Conservation (phyloP, 768 basidiomycete species). For the Coprinopsis cinerea region DNA sequence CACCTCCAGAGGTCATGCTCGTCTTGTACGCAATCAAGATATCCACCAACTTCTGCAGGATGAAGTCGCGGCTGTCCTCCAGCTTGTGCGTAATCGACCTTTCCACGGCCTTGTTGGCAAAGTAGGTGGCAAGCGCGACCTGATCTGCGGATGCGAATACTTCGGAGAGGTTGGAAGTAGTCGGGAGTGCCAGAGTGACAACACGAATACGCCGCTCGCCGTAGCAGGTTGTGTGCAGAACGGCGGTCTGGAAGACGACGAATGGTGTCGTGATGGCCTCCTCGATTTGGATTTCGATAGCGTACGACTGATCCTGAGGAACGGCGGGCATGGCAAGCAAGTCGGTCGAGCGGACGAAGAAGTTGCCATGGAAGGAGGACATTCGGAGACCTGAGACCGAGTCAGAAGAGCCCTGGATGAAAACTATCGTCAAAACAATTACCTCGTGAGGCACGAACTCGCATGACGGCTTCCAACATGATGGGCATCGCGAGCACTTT, state of each 20-base stretch:
- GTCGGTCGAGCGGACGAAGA: slow-evolving; percentile 97
- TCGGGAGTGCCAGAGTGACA: slow-evolving; percentile 81
- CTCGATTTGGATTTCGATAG: slow-evolving; percentile 93
- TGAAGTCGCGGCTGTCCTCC: slow-evolving; percentile 84
- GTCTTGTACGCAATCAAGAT: slow-evolving; percentile 87
- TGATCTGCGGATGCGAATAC: slow-evolving; percentile 89
- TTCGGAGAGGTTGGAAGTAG: slow-evolving; percentile 83
- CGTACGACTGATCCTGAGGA: slow-evolving; percentile 94
- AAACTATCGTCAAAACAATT: neutral
- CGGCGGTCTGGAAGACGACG: slow-evolving; percentile 91
- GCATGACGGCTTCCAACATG: slow-evolving; percentile 95
- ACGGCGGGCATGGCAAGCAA: slow-evolving; percentile 94
- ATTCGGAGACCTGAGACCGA: slow-evolving; percentile 69
- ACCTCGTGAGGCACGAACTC: slow-evolving; percentile 96
- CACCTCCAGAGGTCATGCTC: slow-evolving; percentile 91
- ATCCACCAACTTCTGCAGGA: slow-evolving; percentile 79
- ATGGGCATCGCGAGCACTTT: slow-evolving; percentile 90
- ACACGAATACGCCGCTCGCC: slow-evolving; percentile 91
- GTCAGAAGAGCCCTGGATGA: slow-evolving; percentile 5
- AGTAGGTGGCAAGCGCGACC: slow-evolving; percentile 73
- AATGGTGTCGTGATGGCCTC: slow-evolving; percentile 87
- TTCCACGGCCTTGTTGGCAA: slow-evolving; percentile 93
- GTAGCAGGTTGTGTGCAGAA: slow-evolving; percentile 90
- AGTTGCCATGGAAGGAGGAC: slow-evolving; percentile 98
- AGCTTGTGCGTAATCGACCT: slow-evolving; percentile 77